Base-by-base conservation (phyloP, 257 asterid genomes). In the Datura wrightii region DNA sequence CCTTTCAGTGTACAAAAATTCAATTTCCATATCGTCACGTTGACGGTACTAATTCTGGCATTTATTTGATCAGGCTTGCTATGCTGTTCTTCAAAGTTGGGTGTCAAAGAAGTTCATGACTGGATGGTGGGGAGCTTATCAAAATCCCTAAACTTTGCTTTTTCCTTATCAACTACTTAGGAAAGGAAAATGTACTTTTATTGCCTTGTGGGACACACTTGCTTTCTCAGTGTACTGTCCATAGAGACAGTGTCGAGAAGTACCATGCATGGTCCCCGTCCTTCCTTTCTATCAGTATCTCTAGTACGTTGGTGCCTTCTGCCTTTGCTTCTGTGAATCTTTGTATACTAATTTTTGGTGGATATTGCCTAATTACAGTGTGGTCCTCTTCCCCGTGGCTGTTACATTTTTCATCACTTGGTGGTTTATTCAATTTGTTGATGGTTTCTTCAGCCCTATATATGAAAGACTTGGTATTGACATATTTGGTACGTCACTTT, bases 41-140 rank as follows among this genome's bases (percentile, higher is more conserved):
- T 74, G 72, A 63, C 63, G n/a, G 16, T 8, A 67, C 88, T 89
- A 46, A 85, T 87, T 48, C 55, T 52, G 54, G 78, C 88, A 79
- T 71, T 14, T 34, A 78, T 52, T 86, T 87, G 66, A 63, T 86
- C 96, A 96, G 99, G 99, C 99, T 86, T 94, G 97, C 92, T 93
- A 93, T 91, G 98, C 96, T 74, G 99, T 96, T 91, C 95, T 96
- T 82, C 98, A 94, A 89, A 96, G 99, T 90, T 96, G 98, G 98
- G 97, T 92, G 84, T 96, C 99, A 8, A 93, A 89, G 94, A 96
- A 96, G 97, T 96, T 96, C 92, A 96, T 96, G 99, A 96, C 98
- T 83, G 99, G 99, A 93, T 94, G 98, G 99, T 96, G 91, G 89
- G 10, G 31, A 67, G 48, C 74, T 89, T 85, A 84, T 18, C 85